Evolutionary conservation across 2,329 filamentous ascomycete genomes (phyloP), one percentile per base, ranked within the genome.

Genomic region (Fusarium coffeatum): DNA sequence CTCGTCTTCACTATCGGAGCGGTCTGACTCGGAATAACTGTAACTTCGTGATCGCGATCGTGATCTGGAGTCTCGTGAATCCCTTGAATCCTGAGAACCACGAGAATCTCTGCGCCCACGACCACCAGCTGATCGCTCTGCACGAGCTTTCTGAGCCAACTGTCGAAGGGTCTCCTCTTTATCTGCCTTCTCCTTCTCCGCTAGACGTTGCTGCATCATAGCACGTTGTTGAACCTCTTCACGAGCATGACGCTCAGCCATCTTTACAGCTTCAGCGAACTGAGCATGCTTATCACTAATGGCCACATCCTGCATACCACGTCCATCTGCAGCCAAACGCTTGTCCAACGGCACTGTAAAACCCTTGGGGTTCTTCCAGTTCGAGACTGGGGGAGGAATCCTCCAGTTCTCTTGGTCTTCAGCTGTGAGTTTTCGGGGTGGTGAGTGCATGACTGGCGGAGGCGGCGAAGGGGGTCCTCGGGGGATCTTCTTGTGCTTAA

Each of bases 311-410:
- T 98, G 94, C 68, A 99, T 79, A 1, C 93, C 93, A 75, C 96
- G 88, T 15, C 96, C 96, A 79, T 98, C 95, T 11, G 96, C 95
- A 20, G 96, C 96, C 73, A 99, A 83, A 77, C 96, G 91, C 84
- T 99, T 99, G 80, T 99, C 96, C 54, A 99, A 81, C 1, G 96
- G 93, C 2, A 99, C 93, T 0, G 96, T 99, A 78, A 97, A 99
- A 75, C 96, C 96, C 83, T 98, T 98, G 2, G 95, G 93, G 79
- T 99, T 99, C 87, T 99, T 99, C 96, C 96, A 99, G 80, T 98
- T 98, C 22, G 93, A 97, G 3, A 99, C 91, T 0, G 95, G 93
- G 4, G 95, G 94, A 0, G 86, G 87, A 42, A 89, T 98, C 76
- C 91, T 94, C 96, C 96, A 99, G 63, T 93, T 93, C 80, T 98